Percentiles rank a stretch among this genome's conserved stretches.
Evolutionary conservation across 2,329 filamentous ascomycete species (phyloP).

Genomic region (Calonectria pseudoturangicola): DNA sequence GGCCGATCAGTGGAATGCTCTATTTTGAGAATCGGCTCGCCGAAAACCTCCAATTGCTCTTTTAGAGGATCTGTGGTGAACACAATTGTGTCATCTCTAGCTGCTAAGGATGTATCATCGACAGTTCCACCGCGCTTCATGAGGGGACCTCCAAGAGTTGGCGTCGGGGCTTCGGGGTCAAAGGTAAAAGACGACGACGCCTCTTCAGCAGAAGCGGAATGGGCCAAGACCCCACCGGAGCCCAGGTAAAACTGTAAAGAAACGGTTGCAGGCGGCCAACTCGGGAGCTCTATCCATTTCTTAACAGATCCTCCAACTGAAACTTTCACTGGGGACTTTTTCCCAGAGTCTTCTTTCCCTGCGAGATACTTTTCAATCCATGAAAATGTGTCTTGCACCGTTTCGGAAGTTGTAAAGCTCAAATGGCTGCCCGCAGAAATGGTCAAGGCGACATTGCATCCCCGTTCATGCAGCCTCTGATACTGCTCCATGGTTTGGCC

Average conservation of each 20-base stretch:
- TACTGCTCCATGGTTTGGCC: background rate
- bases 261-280: background rate
- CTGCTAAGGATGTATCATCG: background rate
- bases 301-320: background rate
- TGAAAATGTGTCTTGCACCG: background rate
- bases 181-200: background rate
- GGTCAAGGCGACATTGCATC: constrained; percentile 11
- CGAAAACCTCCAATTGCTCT: background rate
- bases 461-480: background rate
- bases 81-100: background rate
- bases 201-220: background rate
- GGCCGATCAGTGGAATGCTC: background rate
- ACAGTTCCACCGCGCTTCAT: background rate
- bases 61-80: constrained; percentile 10
- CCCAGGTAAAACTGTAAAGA: background rate
- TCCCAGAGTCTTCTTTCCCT: background rate
- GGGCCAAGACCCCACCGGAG: background rate
- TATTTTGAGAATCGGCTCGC: background rate
- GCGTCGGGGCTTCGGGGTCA: background rate
- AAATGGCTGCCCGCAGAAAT: background rate
- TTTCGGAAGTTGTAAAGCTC: background rate
- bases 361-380: constrained; percentile 9
- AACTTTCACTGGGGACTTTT: background rate
- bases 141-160: background rate
- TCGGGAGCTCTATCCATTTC: background rate